phyloP scores from a whole-genome alignment of 345 rosid genomes.

The Rhizophora apiculata region DNA sequence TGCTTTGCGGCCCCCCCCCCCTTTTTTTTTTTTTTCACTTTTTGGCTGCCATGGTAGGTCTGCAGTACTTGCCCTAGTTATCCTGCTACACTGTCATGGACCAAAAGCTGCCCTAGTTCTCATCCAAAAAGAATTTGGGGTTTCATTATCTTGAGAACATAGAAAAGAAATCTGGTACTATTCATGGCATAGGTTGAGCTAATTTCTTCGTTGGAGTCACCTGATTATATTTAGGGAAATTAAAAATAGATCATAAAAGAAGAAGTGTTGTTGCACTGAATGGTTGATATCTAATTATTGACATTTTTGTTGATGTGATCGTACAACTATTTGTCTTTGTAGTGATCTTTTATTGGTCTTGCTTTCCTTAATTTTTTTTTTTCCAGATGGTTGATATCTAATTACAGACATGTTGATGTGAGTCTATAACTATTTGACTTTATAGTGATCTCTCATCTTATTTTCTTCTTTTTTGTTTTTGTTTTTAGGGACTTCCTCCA shows the following conservation, averaged over 20 bases:
- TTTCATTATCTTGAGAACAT: neutral
- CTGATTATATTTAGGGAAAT: no score
- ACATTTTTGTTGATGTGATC: no score
- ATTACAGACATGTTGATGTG: neutral
- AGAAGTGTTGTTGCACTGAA: no score
- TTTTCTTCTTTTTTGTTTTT: conserved; percentile 4
- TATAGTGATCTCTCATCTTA: neutral
- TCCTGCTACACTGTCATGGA: neutral
- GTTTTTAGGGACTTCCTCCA: conserved; percentile 89
- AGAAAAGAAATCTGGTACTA: neutral
- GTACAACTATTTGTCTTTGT: no score
- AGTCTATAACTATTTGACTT: neutral
- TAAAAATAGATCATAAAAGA: no score
- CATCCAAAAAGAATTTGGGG: neutral
- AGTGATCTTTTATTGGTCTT: no score
- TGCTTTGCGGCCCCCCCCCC: no score
- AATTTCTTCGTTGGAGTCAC: no score
- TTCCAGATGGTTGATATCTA: neutral
- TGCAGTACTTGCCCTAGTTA: neutral
- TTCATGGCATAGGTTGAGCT: neutral
- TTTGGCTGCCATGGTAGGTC: neutral
- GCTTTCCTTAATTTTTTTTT: no score
- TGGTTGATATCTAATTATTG: no score
- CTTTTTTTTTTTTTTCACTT: neutral
- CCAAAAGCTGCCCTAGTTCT: neutral